Percentiles rank a stretch among this genome's conserved stretches.
Evolutionary conservation across 139 green algal genomes (phyloP).

Genomic region (Diplosphaera chodatii): DNA sequence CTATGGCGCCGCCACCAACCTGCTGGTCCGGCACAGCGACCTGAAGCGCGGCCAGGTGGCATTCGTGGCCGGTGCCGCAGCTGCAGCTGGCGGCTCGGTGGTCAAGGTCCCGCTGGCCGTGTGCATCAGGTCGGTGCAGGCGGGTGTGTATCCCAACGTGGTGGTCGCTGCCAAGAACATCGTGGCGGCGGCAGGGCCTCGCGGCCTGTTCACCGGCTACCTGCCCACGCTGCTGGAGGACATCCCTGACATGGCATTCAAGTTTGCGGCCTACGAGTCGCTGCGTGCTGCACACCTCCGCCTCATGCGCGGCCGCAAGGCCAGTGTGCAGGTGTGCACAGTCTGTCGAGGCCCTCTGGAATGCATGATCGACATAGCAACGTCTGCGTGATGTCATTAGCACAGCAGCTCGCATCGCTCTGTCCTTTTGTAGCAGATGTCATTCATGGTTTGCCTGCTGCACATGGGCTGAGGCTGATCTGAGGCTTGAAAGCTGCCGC

Average conservation of each 20-base stretch:
- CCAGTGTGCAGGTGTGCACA: conserved; percentile 6
- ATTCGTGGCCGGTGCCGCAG: conserved; percentile 67
- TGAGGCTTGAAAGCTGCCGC: no score
- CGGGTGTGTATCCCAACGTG: conserved; percentile 76
- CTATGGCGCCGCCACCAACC: conserved; percentile 69
- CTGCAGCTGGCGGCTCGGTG: conserved; percentile 70
- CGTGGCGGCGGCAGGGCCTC: conserved; percentile 39
- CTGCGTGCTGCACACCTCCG: conserved; percentile 50
- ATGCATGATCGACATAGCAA: no score
- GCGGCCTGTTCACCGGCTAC: conserved; percentile 81
- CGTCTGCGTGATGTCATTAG: no score
- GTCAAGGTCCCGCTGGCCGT: conserved; percentile 87
- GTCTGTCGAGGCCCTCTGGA: no score
- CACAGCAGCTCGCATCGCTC: no score
- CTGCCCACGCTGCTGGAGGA: conserved; percentile 85
- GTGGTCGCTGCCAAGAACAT: conserved; percentile 62
- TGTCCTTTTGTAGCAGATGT: background rate
- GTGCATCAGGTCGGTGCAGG: conserved; percentile 68
- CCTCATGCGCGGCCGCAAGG: conserved; percentile 16
- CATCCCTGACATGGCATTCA: conserved; percentile 88
- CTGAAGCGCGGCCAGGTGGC: conserved; percentile 38
- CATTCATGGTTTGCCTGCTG: no score
- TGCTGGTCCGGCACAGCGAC: conserved; percentile 41
- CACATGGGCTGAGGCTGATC: no score
- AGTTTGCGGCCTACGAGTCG: conserved; percentile 86